Evolutionary conservation across 148 eudicot genomes (phyloP).

Genomic region (Linanthus parryae): DNA sequence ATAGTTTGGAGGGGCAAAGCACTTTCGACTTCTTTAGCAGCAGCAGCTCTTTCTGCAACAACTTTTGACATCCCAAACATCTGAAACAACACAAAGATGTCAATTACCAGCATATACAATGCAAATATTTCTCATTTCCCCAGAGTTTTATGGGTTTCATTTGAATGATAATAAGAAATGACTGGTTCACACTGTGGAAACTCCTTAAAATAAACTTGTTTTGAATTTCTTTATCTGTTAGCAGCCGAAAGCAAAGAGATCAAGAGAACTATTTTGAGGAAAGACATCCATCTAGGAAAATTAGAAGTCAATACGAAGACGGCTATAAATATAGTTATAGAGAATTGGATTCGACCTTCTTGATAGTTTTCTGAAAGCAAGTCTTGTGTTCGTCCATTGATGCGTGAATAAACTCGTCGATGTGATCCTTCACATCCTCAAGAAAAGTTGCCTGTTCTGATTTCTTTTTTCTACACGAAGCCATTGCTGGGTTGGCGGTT

Average conservation of each 20-base stretch:
- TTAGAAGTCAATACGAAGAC: no score
- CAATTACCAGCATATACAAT: background rate
- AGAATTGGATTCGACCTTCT: constrained; percentile 40
- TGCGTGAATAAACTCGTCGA: constrained; percentile 79
- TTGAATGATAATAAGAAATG: no score
- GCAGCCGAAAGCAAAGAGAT: background rate
- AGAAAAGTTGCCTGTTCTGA: constrained; percentile 62
- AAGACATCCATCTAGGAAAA: no score
- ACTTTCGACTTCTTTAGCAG: constrained; percentile 40
- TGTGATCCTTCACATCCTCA: constrained; percentile 82
- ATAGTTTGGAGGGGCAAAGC: constrained; percentile 47
- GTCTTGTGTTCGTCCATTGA: constrained; percentile 92
- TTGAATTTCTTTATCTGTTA: no score
- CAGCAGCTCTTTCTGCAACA: constrained; percentile 50
- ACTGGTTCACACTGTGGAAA: no score
- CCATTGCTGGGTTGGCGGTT: constrained; percentile 31
- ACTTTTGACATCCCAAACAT: constrained; percentile 88
- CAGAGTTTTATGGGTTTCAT: no score
- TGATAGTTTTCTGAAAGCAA: constrained; percentile 75
- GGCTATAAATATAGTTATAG: constrained; percentile 1
- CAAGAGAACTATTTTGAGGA: background rate
- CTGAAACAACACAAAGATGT: constrained; percentile 24
- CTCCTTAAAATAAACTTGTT: no score
- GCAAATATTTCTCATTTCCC: no score
- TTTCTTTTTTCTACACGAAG: constrained; percentile 80